Conservation (phyloP, 768 basidiomycete genomes). For the Rhodotorula kratochvilovae region DNA sequence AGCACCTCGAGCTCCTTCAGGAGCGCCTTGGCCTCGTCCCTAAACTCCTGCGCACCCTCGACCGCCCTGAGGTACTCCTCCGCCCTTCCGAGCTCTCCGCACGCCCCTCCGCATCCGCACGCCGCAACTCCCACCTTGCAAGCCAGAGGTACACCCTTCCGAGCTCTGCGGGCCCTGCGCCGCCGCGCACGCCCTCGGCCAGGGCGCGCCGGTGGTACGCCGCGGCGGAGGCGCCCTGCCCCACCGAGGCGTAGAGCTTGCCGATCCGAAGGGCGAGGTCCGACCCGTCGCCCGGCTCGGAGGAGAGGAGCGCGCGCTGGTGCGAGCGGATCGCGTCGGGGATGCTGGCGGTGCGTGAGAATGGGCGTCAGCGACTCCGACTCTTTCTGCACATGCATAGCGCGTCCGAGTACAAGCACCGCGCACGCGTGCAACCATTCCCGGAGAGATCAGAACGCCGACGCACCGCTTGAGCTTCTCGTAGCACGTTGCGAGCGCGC, state of each 20-base stretch:
- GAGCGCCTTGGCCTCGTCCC: constrained; percentile 34
- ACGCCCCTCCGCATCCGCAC: not conserved
- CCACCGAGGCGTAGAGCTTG: constrained; percentile 62
- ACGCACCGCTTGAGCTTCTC: constrained; percentile 79
- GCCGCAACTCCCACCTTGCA: constrained; percentile 29
- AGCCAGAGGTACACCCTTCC: constrained; percentile 32
- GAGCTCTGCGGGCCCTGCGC: constrained; percentile 2
- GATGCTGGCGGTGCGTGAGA: constrained; percentile 53
- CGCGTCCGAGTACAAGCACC: no score
- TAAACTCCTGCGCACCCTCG: constrained; percentile 26
- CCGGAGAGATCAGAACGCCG: no score
- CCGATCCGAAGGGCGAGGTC: constrained; percentile 59
- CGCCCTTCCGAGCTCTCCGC: constrained; percentile 18
- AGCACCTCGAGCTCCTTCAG: constrained; percentile 31
- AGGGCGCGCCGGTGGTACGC: constrained; percentile 71
- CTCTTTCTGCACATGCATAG: no score
- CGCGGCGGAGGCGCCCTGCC: constrained; percentile 64
- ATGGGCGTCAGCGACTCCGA: not conserved
- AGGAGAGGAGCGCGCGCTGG: constrained; percentile 65
- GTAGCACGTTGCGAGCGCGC: constrained; percentile 87
- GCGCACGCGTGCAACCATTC: no score
- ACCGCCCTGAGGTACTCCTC: constrained; percentile 21
- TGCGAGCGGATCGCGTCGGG: constrained; percentile 87
- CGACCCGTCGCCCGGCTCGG: constrained; percentile 38
- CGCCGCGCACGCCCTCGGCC: constrained; percentile 14